Conservation (phyloP, 148 eudicot genomes). For the Suaeda aralocaspica region DNA sequence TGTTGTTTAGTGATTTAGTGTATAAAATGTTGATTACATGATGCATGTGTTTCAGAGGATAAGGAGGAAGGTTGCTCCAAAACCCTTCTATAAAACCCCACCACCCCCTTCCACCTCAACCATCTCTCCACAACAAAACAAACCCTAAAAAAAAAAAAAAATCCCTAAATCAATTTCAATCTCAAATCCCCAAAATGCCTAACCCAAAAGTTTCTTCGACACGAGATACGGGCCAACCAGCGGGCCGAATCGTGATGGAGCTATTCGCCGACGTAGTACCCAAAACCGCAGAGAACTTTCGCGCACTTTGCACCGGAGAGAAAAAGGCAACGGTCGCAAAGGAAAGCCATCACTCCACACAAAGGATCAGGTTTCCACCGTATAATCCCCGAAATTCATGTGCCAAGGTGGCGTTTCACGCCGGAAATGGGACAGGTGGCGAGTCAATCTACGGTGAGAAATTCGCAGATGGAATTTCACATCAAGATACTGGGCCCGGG, state of each 20-base stretch:
- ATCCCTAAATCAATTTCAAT: background rate
- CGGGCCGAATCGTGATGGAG: constrained; percentile 57
- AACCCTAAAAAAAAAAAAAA: constrained; percentile 10
- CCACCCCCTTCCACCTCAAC: background rate
- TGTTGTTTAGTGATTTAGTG: too few relatives aligned
- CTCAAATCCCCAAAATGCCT: constrained; percentile 36
- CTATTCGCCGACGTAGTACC: constrained; percentile 50
- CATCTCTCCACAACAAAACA: background rate
- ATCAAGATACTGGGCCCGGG: constrained; percentile 52
- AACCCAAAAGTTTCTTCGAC: constrained; percentile 71
- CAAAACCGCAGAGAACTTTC: constrained; percentile 61
- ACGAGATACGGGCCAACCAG: constrained; percentile 38
- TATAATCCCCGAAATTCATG: constrained; percentile 59
- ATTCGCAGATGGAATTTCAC: constrained; percentile 59
- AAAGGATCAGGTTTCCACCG: constrained; percentile 59
- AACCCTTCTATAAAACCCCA: constrained; percentile 21
- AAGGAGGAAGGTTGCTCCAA: too few relatives aligned
- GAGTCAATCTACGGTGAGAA: constrained; percentile 54
- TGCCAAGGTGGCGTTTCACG: constrained; percentile 75
- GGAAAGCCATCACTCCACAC: constrained; percentile 58
- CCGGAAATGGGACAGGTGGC: constrained; percentile 55
- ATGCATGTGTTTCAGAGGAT: too few relatives aligned
- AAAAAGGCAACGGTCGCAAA: constrained; percentile 34
- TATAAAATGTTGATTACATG: too few relatives aligned
- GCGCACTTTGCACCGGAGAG: constrained; percentile 65